A percentile compares a stretch with the other conserved stretches of the same genome.
Conservation (phyloP, 805 yeast species). For the Sugiyamaella mastotermitis region DNA sequence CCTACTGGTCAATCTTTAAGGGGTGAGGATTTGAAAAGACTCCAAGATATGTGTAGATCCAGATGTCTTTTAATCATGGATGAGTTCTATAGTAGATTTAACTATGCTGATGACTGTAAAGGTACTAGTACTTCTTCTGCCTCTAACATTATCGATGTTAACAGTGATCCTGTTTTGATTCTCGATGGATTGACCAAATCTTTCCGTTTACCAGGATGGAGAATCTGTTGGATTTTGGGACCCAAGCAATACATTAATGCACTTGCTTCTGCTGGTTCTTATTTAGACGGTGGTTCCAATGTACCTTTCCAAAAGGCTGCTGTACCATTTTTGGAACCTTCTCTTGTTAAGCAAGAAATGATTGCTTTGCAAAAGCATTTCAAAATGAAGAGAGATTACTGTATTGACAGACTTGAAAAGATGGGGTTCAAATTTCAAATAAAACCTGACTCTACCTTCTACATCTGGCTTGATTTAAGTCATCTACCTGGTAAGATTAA, state of each 20-base stretch:
- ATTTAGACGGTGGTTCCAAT: conserved; percentile 55
- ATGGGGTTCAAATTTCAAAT: conserved; percentile 51
- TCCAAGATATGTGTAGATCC: conserved; percentile 47
- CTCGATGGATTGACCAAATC: conserved; percentile 57
- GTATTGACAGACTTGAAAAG: conserved; percentile 40
- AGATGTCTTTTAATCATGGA: conserved; percentile 56
- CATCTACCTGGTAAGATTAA: conserved; percentile 51
- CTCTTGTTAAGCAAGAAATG: conserved; percentile 45
- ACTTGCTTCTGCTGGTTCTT: conserved; percentile 53
- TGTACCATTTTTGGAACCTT: conserved; percentile 47
- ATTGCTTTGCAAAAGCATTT: conserved; percentile 53
- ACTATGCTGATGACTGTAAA: conserved; percentile 46
- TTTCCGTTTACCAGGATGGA: conserved; percentile 59
- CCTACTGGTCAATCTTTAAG: conserved; percentile 55
- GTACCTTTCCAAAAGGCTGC: conserved; percentile 60
- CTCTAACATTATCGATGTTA: conserved; percentile 46
- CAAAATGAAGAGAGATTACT: conserved; percentile 51
- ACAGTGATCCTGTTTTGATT: conserved; percentile 52
- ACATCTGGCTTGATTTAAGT: conserved; percentile 51
- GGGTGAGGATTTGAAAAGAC: conserved; percentile 39
- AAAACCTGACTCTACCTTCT: conserved; percentile 53
- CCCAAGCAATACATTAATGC: conserved; percentile 55
- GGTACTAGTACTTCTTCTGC: conserved; percentile 50
- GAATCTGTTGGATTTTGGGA: conserved; percentile 58
- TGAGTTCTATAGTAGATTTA: conserved; percentile 55